Base-by-base conservation (phyloP, 768 basidiomycete genomes). In the Phanerodontia chrysosporium region DNA sequence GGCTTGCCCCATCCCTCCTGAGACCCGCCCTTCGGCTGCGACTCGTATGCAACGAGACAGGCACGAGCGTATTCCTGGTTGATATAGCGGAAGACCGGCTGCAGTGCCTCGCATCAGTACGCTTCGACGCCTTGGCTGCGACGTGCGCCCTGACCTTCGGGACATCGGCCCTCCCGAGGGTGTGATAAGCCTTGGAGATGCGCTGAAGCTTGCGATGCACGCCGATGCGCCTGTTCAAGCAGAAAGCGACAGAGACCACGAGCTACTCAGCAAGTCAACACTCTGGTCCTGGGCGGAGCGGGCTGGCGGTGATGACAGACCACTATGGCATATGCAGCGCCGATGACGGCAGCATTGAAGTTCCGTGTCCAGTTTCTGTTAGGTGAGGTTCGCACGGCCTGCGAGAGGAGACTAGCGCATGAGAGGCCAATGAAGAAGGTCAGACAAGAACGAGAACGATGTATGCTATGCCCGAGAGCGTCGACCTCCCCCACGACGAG, bases 1-100 rank as follows among this genome's bases (percentile, higher is more conserved):
- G 84, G 89, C 63, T 77, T 73, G 24, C 90, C 89, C 89, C 90
- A 92, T 13, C 90, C 90, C 45, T 83, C 81, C 64, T 87, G 89
- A 65, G 76, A 71, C 3, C 80, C 81, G 55, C 82, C 80, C 70
- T 82, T 83, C 22, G 90, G 90, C 61, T 85, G 78, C 29, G 86
- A 85, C 70, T 87, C 84, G 71, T 86, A 83, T 9, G 85, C 77
- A 63, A 91, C 78, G 42, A 90, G 74, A 70, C 87, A 90, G 21
- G 84, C 75, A 25, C 90, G 86, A n/a, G 84, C 78, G 69, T 86
- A 90, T 67, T 93, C 90, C 67, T 87, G 86, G 53, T 80, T 76
- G 58, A 92, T 81, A 63, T 86, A 88, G 57, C 80, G 77, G 64
- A 84, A 81, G 21, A 91, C 86, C 6, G 77, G 69, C 89, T 92